Base-by-base conservation (phyloP, 176 grass and related monocot genomes). In the Carex scoparia region DNA sequence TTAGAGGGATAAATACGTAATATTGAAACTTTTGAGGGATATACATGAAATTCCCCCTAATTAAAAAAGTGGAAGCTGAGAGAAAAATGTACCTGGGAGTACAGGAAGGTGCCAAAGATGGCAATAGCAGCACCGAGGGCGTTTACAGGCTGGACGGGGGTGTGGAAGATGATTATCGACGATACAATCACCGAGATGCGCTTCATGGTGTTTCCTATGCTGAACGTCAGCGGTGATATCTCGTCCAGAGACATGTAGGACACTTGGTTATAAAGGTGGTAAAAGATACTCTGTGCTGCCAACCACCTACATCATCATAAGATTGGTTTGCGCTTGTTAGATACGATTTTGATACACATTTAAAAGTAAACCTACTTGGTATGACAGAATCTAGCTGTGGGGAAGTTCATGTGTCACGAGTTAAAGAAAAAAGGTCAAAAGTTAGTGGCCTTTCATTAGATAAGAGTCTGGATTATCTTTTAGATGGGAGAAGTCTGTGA, bases 191-290 rank as follows among this genome's bases (percentile, higher is more conserved):
- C 94, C 23, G 90, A 93, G 79, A 97, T 97, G 23, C 94, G 94
- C 92, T 97, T 97, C 94, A 97, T 92, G 4, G 94, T 97, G 33
- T 97, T 97, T 11, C 94, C 94, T 35, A 97, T 56, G 81, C 94
- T 97, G 81, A 97, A 97, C 0, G 92, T 97, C 90, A 97, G 87
- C 37, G 94, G 94, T 62, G 90, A 97, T 71, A 97, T 97, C 81
- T 97, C 56, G 0, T 97, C 92, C 31, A 97, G 86, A 40, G 92
- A 94, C 92, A 97, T 97, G 87, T 97, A 97, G 1, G 94, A 97
- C 23, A 97, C 94, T 76, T 97, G 94, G 81, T 97, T 97, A 86
- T 97, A 97, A 46, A 94, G 83, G 87, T 94, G 94, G 86, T 97
- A 97, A 86, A 97, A 94, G 35, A 97, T 87, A 2, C 94, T 97